Evolutionary conservation across 108 stramenopile genomes (phyloP), one percentile per base, ranked within the genome.

Genomic region (Conticribra guillardii): DNA sequence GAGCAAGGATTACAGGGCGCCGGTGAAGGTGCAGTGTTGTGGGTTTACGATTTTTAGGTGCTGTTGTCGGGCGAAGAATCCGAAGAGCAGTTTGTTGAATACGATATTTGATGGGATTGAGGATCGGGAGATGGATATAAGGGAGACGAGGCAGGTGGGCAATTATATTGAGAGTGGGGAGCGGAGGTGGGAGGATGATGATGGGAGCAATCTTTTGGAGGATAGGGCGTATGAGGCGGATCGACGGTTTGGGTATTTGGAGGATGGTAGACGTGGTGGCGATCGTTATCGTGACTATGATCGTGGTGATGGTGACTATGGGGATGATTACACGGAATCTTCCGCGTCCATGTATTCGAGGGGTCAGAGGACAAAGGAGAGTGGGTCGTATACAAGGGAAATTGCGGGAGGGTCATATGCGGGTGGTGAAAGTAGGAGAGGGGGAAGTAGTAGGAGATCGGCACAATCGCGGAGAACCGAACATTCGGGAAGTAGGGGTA

Each of bases 1-100:
- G 2, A 69, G 67, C 52, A 76, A 69, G 75, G 67, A 76, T 51
- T 76, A 76, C 17, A 59, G 75, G 1, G 67, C 67, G 27, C 75
- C 75, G 8, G 61, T 76, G 1, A 64, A 56, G 47, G 75, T 76
- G 18, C 34, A 58, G 28, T 76, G 75, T 50, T 76, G 67, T 54
- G 75, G 75, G 0, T 69, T 68, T 31, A 76, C 75, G 14, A 49
- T 76, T 21, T 54, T 76, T 21, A 48, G 67, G 56, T 76, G 67
- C 19, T 76, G 75, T 48, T 76, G 75, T 51, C 23, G 61, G 22
- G 58, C 56, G 37, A 23, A 30, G 4, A 48, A 60, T 24, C 24
- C 37, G 26, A 76, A 69, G 75, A 34, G 22, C 24, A 30, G 61
- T 31, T 3, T 28, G n/a, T 19, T 76, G 19, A 24, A 76, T 50